A percentile compares a stretch with the other conserved stretches of the same genome.
These are phyloP conservation scores for Leucaena leucocephala DNA, from an alignment of 306 rosid genomes.

Conservation along the genomic window DNA sequence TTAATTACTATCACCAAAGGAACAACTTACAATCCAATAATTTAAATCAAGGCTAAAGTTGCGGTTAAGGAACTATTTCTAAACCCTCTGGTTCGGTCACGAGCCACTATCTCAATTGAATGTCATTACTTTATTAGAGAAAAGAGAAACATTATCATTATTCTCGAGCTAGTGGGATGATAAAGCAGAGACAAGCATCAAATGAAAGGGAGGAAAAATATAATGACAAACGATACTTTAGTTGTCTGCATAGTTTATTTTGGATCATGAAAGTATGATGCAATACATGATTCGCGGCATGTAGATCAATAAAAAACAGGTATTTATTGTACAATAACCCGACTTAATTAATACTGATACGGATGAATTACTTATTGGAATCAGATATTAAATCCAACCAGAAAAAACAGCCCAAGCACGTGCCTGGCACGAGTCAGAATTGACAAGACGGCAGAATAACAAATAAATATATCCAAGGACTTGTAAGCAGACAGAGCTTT, in stretches of 20 bases:
- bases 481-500: neutral
- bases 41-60: conserved; percentile 6
- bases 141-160: conserved; percentile 24
- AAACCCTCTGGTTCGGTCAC: neutral
- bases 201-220: neutral
- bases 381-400: neutral
- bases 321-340: neutral
- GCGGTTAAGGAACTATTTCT: neutral
- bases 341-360: no score
- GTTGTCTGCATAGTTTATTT: neutral
- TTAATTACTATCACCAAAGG: neutral
- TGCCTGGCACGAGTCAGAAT: neutral
- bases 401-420: neutral
- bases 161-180: conserved; percentile 4
- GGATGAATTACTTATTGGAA: no score
- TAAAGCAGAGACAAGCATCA: conserved; percentile 17
- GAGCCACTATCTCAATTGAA: conserved; percentile 1
- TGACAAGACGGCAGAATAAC: neutral
- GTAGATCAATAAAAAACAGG: no score
- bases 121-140: neutral
- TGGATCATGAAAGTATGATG: neutral
- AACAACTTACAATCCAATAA: neutral
- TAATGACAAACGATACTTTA: conserved; percentile 26
- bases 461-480: neutral
- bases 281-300: neutral